A percentile compares a stretch with the other conserved stretches of the same genome.
These are phyloP conservation scores for Suillus sp. DNA, from an alignment of 768 basidiomycete species.

Conservation along the genomic window DNA sequence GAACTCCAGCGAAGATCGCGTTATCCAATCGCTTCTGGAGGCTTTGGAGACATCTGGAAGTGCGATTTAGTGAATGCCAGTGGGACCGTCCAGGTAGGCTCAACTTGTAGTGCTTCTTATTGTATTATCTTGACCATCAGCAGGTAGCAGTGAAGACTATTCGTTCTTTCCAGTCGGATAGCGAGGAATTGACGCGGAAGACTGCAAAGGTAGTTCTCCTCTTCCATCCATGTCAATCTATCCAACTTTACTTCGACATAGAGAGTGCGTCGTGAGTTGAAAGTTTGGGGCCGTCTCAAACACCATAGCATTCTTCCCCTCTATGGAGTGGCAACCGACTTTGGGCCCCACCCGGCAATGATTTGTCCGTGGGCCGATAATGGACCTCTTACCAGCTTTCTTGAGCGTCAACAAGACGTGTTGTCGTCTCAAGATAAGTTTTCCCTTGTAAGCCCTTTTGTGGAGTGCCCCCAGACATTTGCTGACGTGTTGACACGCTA, in stretches of 20 bases:
- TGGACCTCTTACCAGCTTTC: constrained; percentile 18
- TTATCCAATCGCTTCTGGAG: constrained; percentile 10
- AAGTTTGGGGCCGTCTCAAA: constrained; percentile 24
- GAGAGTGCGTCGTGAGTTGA: constrained; percentile 25
- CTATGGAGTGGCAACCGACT: constrained; percentile 23
- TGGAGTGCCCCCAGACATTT: background rate
- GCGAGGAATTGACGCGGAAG: background rate
- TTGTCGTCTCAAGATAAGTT: constrained; percentile 19
- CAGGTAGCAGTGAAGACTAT: constrained; percentile 11
- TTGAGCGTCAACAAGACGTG: constrained; percentile 11
- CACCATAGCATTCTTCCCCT: constrained; percentile 26
- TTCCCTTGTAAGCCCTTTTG: constrained; percentile 18
- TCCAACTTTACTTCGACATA: background rate
- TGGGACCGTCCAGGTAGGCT: background rate
- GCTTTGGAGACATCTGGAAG: constrained; percentile 31
- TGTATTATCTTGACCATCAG: background rate
- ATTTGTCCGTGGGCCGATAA: constrained; percentile 26
- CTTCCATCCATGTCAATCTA: background rate
- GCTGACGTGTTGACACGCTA: background rate
- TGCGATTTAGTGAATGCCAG: constrained; percentile 17
- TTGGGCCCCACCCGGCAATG: constrained; percentile 24
- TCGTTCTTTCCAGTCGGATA: background rate
- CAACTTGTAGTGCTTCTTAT: background rate
- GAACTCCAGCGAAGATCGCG: background rate
- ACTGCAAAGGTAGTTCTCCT: constrained; percentile 12